Evolutionary conservation across 2,329 filamentous ascomycete genomes (phyloP), one percentile per base, ranked within the genome.

Genomic region (Paraphaeosphaeria minitans): DNA sequence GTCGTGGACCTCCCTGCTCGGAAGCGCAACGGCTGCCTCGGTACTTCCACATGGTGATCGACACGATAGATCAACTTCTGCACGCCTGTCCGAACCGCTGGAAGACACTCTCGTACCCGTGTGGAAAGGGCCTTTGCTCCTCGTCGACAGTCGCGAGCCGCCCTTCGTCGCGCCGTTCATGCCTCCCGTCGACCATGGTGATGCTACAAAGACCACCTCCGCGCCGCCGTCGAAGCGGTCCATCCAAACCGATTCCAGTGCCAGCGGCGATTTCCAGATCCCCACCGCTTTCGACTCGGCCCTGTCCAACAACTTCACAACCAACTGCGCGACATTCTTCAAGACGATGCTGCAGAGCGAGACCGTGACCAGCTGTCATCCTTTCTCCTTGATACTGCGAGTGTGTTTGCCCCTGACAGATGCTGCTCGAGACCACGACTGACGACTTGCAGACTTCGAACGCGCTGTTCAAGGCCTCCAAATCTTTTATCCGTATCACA

Each of bases 381-480:
- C 94, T 0, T 82, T 97, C 57, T 97, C 93, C 1, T 82, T 97
- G 68, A 85, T 98, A 64, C 81, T 98, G 10, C 87, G 91, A 81
- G 90, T 91, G 79, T 72, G 85, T 62, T 33, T 16, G 21, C 12
- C 43, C 19, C 10, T 35, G 29, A 21, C 16, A n/a, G 16, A 33
- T 19, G 8, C 47, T 31, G 31, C 19, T 19, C 27, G 33, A 5
- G 13, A 43, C 43, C 51, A 29, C 57, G 27, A 50, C 60, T 69
- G 58, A 69, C 58, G 21, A 10, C 13, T 8, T 37, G 16, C 74
- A 96, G 87, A 92, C 90, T 62, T 97, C 94, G 10, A 85, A 84
- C 53, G 87, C 87, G 42, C 97, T 97, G 79, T 98, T 98, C 80
- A 81, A 92, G 56, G 88, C 89, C 19, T 84, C 89, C 61, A 89